Conservation (phyloP, 495 filamentous ascomycete genomes). For the Cudoniella acicularis region DNA sequence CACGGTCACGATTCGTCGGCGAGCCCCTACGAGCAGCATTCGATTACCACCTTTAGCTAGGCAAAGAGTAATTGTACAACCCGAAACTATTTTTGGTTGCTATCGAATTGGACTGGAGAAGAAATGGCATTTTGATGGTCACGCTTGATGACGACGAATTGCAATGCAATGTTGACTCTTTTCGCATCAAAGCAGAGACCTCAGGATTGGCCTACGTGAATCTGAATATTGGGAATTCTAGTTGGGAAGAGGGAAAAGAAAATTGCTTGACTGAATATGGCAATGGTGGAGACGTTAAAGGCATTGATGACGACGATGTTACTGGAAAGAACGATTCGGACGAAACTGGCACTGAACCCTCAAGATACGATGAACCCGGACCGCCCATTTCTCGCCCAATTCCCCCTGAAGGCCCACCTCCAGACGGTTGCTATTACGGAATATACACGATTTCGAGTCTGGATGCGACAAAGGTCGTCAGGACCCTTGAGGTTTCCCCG, state of each 20-base stretch:
- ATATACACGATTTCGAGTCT: background rate
- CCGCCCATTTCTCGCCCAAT: background rate
- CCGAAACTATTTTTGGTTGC: background rate
- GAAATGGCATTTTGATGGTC: background rate
- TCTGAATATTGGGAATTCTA: background rate
- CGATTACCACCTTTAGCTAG: background rate
- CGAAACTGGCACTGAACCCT: background rate
- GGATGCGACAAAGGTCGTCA: background rate
- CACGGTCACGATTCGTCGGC: background rate
- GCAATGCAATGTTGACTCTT: background rate
- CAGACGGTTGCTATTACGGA: background rate
- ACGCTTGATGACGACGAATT: background rate
- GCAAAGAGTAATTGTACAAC: background rate
- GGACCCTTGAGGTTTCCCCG: background rate
- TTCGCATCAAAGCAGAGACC: background rate
- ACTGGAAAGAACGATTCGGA: background rate
- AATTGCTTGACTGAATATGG: background rate
- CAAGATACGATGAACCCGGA: background rate
- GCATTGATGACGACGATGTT: background rate
- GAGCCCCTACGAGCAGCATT: background rate
- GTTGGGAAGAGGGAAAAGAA: background rate
- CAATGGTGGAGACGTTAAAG: background rate
- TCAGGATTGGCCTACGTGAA: background rate
- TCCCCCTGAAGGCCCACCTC: background rate
- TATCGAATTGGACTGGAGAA: background rate